Conservation (phyloP, 2,329 filamentous ascomycete species). For the Colletotrichum graminicola region DNA sequence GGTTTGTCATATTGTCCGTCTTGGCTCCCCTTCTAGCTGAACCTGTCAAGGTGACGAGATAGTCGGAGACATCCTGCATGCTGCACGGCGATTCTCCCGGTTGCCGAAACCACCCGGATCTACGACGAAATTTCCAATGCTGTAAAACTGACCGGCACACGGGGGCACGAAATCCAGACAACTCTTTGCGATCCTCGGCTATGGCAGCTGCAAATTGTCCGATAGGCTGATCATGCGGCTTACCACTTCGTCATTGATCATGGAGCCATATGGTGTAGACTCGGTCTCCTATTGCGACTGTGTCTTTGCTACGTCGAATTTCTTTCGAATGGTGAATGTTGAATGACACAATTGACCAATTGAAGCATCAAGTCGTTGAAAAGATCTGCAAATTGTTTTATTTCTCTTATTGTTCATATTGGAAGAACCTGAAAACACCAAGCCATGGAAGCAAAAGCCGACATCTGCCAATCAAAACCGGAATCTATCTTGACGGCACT, state of each 20-base stretch:
- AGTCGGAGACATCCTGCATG: not conserved
- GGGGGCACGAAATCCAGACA: accelerated
- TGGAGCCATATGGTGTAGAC: not conserved
- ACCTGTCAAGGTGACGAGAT: not conserved
- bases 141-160: not conserved
- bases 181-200: not conserved
- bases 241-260: not conserved
- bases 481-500: not conserved
- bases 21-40: not conserved
- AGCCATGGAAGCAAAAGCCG: not conserved
- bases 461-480: not conserved
- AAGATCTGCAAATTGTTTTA: not conserved
- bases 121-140: not conserved
- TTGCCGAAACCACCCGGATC: not conserved
- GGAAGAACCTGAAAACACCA: not conserved
- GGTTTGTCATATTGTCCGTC: not conserved
- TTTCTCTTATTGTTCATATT: not conserved
- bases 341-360: not conserved
- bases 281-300: not conserved
- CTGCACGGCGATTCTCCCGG: not conserved
- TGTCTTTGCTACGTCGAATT: not conserved
- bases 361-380: accelerated
- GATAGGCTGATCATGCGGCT: not conserved
- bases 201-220: not conserved
- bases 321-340: no score